phyloP scores from a whole-genome alignment of 73 alveolate species.

The Loxodes magnus region DNA sequence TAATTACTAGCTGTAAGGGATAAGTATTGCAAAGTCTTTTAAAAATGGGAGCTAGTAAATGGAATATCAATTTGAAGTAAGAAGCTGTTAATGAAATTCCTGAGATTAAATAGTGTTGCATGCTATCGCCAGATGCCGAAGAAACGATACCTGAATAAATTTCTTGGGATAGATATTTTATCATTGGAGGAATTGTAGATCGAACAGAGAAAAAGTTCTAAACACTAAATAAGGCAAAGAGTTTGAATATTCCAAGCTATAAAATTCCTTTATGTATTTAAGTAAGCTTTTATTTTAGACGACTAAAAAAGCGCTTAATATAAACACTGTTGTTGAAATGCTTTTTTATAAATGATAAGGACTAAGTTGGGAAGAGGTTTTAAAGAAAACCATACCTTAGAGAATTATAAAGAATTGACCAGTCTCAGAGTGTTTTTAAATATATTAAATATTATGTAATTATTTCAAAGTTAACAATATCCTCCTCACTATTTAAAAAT shows the following conservation, averaged over 20 bases:
- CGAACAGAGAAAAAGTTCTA: background rate
- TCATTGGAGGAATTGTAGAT: slow-evolving; percentile 14
- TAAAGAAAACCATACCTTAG: background rate
- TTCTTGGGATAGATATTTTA: background rate
- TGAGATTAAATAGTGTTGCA: background rate
- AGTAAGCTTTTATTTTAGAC: background rate
- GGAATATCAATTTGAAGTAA: background rate
- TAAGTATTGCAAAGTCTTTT: background rate
- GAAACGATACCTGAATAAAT: background rate
- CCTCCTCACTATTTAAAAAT: too few relatives aligned
- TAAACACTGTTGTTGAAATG: slow-evolving; percentile 11
- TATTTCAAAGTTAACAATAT: too few relatives aligned
- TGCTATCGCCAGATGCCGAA: slow-evolving; percentile 13
- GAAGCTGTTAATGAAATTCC: slow-evolving; percentile 3
- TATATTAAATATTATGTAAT: too few relatives aligned
- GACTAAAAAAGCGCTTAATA: background rate
- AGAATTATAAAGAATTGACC: too few relatives aligned
- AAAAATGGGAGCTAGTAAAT: background rate
- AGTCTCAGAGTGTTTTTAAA: too few relatives aligned
- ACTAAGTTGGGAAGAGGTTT: background rate
- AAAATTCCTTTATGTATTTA: background rate
- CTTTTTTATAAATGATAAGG: slow-evolving; percentile 7
- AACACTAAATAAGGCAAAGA: slow-evolving; percentile 6
- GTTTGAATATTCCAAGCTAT: background rate
- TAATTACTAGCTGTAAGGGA: background rate